Evolutionary conservation across 2,329 filamentous ascomycete genomes (phyloP), one percentile per base, ranked within the genome.

Genomic region (Keithomyces neogunnii): DNA sequence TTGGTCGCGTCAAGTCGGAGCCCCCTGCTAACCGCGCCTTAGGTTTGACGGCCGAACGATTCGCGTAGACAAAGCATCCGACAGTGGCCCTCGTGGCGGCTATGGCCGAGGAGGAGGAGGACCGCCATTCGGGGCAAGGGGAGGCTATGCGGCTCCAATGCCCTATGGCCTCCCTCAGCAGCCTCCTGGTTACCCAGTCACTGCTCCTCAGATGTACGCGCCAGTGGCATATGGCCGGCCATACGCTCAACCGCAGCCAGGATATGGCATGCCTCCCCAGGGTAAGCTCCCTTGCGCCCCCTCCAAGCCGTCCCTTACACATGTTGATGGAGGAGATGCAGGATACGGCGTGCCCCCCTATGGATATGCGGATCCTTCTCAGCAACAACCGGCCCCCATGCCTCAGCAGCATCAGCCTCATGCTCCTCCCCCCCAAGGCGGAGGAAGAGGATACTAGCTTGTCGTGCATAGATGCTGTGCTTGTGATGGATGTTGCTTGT

Each of bases 11-110:
- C 19, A 19, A 19, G 26, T 31, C 7, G 19, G 38, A 44, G 49
- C 49, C 56, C 32, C 29, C 31, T 50, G 49, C 51, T 48, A 38
- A 55, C 48, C 9, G 33, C 49, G 44, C 29, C 29, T 38, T 39
- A 95, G 91, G 63, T 96, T 97, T 70, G 91, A 97, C 70, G 92
- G 92, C 58, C 89, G 92, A 62, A 84, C 82, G 58, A 96, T 99
- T 68, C 90, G 92, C 61, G 92, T 99, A 58, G 92, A 97, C 74
- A 95, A 91, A 71, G 93, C 91, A 55, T 91, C 89, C 53, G 91
- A 96, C 70, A 85, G 84, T 59, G 81, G 82, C 45, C 76, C 82
- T 45, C 78, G 82, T 52, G 68, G 72, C 51, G 71, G 74, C 30
- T 66, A 64, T 51, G 63, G 63, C 38, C 69, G 68, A 35, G 64